A percentile compares a stretch with the other conserved stretches of the same genome.
phyloP scores from a whole-genome alignment of 371 early-diverging fungal species.

The Parasitella parasitica region DNA sequence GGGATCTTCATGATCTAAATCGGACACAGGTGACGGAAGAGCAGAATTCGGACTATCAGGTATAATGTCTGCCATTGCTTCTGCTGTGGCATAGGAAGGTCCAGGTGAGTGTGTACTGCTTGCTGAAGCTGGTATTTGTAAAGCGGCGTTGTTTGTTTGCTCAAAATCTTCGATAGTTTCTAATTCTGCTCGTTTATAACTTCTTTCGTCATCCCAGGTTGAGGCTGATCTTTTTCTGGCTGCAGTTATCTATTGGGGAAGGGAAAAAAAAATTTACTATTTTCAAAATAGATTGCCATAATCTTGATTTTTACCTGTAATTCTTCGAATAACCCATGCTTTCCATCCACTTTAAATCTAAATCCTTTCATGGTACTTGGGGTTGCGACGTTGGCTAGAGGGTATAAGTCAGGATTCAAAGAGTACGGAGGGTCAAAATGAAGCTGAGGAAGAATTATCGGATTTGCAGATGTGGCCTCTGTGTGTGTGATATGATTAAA shows the following conservation, averaged over 20 bases:
- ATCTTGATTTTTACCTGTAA: constrained; percentile 11
- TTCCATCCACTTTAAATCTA: constrained; percentile 15
- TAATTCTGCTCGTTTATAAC: constrained; percentile 23
- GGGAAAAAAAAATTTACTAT: neutral
- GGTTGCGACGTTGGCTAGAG: constrained; percentile 16
- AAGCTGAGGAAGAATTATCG: constrained; percentile 14
- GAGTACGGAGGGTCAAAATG: constrained; percentile 8
- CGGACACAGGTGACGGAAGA: constrained; percentile 34
- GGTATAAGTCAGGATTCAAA: constrained; percentile 23
- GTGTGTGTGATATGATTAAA: neutral
- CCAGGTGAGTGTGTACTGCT: constrained; percentile 9
- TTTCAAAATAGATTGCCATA: neutral
- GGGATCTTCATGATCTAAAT: constrained; percentile 12
- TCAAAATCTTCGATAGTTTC: constrained; percentile 2
- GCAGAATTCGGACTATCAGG: constrained; percentile 36
- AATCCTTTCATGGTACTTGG: constrained; percentile 15
- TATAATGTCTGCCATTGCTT: constrained; percentile 7
- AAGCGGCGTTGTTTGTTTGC: neutral
- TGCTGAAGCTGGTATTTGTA: neutral
- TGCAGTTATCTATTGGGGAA: neutral
- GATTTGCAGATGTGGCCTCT: neutral
- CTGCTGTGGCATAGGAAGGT: constrained; percentile 7
- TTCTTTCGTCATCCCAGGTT: constrained; percentile 25
- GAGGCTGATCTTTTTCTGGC: constrained; percentile 27
- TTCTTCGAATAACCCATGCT: constrained; percentile 20